Base-by-base conservation (phyloP, 163 green algal genomes). In the Coccomyxa subellipsoidea region DNA sequence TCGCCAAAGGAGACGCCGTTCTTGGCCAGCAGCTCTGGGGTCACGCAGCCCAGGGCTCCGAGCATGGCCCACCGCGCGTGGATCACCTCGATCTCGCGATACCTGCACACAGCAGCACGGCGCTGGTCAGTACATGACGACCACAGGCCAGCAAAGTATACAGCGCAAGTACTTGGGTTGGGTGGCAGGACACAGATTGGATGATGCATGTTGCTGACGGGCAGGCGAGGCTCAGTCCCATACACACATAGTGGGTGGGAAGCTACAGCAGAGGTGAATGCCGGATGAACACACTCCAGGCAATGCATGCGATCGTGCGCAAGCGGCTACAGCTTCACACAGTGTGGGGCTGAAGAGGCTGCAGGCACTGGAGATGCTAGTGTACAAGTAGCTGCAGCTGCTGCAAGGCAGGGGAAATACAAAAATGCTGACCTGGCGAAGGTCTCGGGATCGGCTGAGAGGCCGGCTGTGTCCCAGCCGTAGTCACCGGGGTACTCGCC, bases 391-490 rank as follows among this genome's bases (percentile, higher is more conserved):
- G 29, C 27, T 29, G 29, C 18, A 59, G 1, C 15, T 36, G 47
- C 37, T 79, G 35, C 10, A 40, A 47, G 35, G 73, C 31, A 10
- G 69, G 31, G 69, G 53, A 32, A 66, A n/a, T n/a, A n/a, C n/a
- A n/a, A n/a, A n/a, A n/a, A n/a, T 27, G 15, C 92, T 91, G 32
- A 86, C 54, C 83, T 69, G 71, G 79, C 85, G 83, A 97, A 96
- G 81, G 92, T 96, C 87, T 95, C 80, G 53, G 90, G 91, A 83
- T 95, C 92, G 25, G 93, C 91, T 37, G 94, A 97, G 77, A 97
- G 90, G 47, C 94, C 94, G 70, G 93, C 93, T 38, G 94, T 95
- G 89, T 98, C 94, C 95, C 95, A 98, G 85, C 95, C 95, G 84
- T 98, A 98, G 91, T 98, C 95, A 79, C 94, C 95, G 69, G 94